Conservation (phyloP, 306 rosid genomes). For the Rosa persica region DNA sequence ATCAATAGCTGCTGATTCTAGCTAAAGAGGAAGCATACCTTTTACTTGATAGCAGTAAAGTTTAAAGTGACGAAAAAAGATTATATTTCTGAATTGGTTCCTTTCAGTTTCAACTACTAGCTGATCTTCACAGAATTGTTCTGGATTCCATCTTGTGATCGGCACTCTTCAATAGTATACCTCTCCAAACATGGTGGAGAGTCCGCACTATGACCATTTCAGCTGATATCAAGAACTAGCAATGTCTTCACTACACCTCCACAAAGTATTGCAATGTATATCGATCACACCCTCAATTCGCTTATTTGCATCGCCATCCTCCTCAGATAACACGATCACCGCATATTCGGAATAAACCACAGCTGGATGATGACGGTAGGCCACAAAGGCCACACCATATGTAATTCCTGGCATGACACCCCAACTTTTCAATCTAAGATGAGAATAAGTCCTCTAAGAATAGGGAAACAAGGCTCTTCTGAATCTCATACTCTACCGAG, state of each 20-base stretch:
- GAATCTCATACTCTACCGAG: not conserved
- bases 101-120: not conserved
- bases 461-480: not conserved
- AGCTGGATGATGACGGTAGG: not conserved
- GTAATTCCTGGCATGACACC: not conserved
- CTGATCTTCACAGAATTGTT: not conserved
- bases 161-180: not conserved
- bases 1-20: not conserved
- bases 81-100: not conserved
- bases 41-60: not conserved
- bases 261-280: not conserved
- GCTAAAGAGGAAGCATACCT: not conserved
- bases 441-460: not conserved
- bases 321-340: not conserved
- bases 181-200: not conserved
- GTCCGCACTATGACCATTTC: not conserved
- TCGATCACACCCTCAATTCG: not conserved
- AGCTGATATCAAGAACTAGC: not conserved
- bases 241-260: not conserved
- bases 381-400: not conserved
- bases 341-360: not conserved
- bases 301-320: not conserved
- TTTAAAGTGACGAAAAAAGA: not conserved
- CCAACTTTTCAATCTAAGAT: not conserved
- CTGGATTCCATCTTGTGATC: conserved; percentile 1